A percentile compares a stretch with the other conserved stretches of the same genome.
These are phyloP conservation scores for Colletotrichum euphorbiae DNA, from an alignment of 2,329 filamentous ascomycete genomes.

Conservation along the genomic window DNA sequence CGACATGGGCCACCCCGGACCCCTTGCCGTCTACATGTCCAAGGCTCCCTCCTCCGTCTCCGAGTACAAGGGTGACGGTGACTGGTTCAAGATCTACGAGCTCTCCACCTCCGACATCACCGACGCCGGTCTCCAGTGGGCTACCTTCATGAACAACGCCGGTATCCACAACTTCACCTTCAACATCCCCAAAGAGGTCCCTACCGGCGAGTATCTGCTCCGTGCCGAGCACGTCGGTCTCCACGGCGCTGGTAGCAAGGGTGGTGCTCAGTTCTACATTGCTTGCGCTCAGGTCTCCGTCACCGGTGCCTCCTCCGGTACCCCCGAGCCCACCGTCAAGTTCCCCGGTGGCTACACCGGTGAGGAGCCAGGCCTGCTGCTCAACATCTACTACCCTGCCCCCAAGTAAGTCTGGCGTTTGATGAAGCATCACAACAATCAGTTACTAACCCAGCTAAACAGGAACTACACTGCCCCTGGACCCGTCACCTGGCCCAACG, in stretches of 20 bases:
- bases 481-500: conserved; percentile 49
- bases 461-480: conserved; percentile 48
- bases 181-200: conserved; percentile 53
- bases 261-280: conserved; percentile 54
- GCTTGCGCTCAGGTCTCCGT: conserved; percentile 51
- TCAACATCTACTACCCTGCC: conserved; percentile 52
- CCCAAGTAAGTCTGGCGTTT: conserved; percentile 35
- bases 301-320: conserved; percentile 48
- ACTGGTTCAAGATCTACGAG: conserved; percentile 54
- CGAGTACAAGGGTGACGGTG: conserved; percentile 49
- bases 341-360: conserved; percentile 51
- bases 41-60: conserved; percentile 48
- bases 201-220: conserved; percentile 51
- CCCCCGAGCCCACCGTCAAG: conserved; percentile 46
- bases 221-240: conserved; percentile 53
- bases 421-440: too few relatives aligned
- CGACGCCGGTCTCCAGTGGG: conserved; percentile 48
- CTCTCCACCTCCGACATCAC: conserved; percentile 47
- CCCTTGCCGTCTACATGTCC: conserved; percentile 52
- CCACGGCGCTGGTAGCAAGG: conserved; percentile 47
- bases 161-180: conserved; percentile 53
- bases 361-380: conserved; percentile 48
- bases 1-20: conserved; percentile 52
- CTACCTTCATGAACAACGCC: conserved; percentile 45
- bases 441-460: too few relatives aligned